Base-by-base conservation (phyloP, 176 grass and related monocot species). In the Cocos nucifera region DNA sequence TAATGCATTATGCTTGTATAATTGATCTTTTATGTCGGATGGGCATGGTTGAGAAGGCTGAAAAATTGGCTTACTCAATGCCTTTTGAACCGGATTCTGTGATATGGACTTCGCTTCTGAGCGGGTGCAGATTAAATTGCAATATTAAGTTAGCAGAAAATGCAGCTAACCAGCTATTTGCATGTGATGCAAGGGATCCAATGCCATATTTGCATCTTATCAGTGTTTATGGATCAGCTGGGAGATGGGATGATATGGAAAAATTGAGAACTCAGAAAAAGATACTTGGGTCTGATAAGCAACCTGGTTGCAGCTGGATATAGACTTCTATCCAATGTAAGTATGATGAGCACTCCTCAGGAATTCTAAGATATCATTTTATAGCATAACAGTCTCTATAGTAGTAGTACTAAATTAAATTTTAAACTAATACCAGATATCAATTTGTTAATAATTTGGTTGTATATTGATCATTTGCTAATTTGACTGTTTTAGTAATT, bases 101-200 rank as follows among this genome's bases (percentile, higher is more conserved):
- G 26, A 79, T 83, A 23, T 91, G 83, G 88, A 87, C 79, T 71
- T 91, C 88, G 61, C 69, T 91, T 51, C 60, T 87, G 17, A 86
- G 77, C 56, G 71, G 56, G 4, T 83, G 79, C 79, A 71, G 48
- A 72, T 49, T 65, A 60, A 78, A 66, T 77, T 69, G 69, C 18
- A 71, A 71, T 67, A 61, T 63, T 20, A 74, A 53, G 21, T 71
- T 89, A 44, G 77, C 85, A 61, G 70, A 70, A 53, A 56, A 80
- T 74, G 86, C 65, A 4, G 77, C 80, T 9, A 80, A 56, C 71
- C 73, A 78, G 49, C 22, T 84, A 14, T 77, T 74, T 17, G 55
- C 77, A 56, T 77, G 9, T 10, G 62, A 89, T 49, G 66, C 69
- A 73, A 39, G 2, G 56, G 53, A 67, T 0, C 68, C 57, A 70